Evolutionary conservation across 768 basidiomycete genomes (phyloP), one percentile per base, ranked within the genome.

Genomic region (Mycena capillaripes): DNA sequence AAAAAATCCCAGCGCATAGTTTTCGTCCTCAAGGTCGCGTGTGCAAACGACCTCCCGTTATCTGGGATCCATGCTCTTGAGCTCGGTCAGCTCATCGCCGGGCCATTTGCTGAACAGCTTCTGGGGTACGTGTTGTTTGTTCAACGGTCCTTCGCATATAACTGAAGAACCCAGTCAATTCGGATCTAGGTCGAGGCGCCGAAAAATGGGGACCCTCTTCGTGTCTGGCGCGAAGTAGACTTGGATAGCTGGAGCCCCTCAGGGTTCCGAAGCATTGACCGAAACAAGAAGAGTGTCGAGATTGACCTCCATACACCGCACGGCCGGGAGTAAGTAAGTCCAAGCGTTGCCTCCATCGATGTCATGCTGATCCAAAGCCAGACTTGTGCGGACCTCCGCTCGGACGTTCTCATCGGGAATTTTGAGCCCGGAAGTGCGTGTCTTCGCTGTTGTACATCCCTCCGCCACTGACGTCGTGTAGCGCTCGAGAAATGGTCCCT

Each of bases 161-260:
- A 21, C 58, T 34, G 38, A 14, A 42, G 55, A 23, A 27, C 56
- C 50, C 75, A 92, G 92, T 0, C 91, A 93, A 78, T 93, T 89
- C 69, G 92, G 92, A 92, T 93, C 81, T 93, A 93, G 76, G 82
- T 93, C 14, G 93, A 93, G 75, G 86, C 91, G 0, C 92, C 92
- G 1, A 83, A 83, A 11, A 81, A 79, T 11, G 92, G 92, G 5
- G 92, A 93, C 73, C 91, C 92, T 8, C 80, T 93, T 29, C 89
- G 92, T 6, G 89, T 91, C 2, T 93, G 91, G 91, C 82, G 92
- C 60, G 92, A 93, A 73, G 84, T 92, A 27, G 92, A 94, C 71
- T 84, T 88, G 0, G 92, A 93, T 72, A 91, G 92, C 1, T 89
- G 89, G 0, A 92, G 92, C 73, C 92, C 91, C 0, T 93, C n/a